Evolutionary conservation across 2,329 filamentous ascomycete species (phyloP), one percentile per base, ranked within the genome.

Genomic region (Geosmithia flava): DNA sequence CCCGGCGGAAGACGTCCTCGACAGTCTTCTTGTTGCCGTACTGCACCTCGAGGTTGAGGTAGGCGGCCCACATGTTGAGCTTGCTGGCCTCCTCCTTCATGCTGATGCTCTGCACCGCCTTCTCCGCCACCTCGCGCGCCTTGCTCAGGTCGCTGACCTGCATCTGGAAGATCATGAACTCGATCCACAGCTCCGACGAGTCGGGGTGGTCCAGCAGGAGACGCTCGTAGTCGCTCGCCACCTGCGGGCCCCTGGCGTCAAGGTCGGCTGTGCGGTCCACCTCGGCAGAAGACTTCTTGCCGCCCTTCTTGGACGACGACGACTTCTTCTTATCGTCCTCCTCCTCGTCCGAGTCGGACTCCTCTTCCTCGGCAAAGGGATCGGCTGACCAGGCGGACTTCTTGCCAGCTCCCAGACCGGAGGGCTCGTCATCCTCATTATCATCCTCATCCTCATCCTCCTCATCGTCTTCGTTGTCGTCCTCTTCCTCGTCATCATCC

Each of bases 141-240:
- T 89, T 93, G 52, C 83, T 80, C 19, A 94, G 74, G 66, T 98
- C 93, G 60, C 87, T 87, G 47, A 95, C 78, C 61, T 95, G 85
- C 64, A 96, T 83, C 67, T 97, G 88, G 76, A 95, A 95, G n/a
- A 90, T 89, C 88, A 98, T 97, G 69, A 98, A 98, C 54, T 87
- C 80, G 48, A 96, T 87, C 93, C 93, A 98, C 27, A 97, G 76
- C 52, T 84, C 74, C 1, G 91, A 94, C n/a, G 87, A 91, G 67
- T 97, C 89, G 2, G 93, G 89, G 62, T 95, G 86, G 49, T 89
- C 87, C 20, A 98, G 79, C 42, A 98, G 78, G 20, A 96, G 81
- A 55, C 93, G 84, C 68, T 98, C 94, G 63, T 89, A 98, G 65
- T 98, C 94, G 53, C 85, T 87, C 16, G 87, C 78, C 1, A 87